Evolutionary conservation across 306 rosid genomes (phyloP).

Genomic region (Casuarina cunninghamiana): DNA sequence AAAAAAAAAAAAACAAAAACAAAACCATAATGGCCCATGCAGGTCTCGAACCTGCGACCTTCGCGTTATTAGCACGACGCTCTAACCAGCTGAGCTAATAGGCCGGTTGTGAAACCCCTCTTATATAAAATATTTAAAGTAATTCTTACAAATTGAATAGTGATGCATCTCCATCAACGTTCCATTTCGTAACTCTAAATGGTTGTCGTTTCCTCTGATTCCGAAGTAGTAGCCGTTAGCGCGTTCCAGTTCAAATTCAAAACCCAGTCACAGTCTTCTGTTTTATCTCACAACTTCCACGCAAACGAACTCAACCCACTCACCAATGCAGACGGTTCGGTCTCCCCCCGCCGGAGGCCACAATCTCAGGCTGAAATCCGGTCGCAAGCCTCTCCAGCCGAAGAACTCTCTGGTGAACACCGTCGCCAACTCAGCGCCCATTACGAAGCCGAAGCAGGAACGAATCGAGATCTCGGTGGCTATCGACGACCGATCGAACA

Average conservation of each 20-base stretch:
- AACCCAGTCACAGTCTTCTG: constrained; percentile 10
- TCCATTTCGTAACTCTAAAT: too few species aligned
- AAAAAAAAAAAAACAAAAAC: too few species aligned
- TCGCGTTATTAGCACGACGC: constrained; percentile 11
- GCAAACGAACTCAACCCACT: neutral
- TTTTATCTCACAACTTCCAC: neutral
- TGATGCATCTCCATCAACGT: neutral
- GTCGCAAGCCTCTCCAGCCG: constrained; percentile 77
- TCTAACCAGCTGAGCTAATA: constrained; percentile 8
- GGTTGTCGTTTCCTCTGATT: neutral
- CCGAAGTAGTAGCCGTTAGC: constrained; percentile 75
- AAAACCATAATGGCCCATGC: neutral
- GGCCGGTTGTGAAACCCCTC: neutral
- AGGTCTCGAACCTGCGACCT: constrained; percentile 9
- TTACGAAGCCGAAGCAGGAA: constrained; percentile 37
- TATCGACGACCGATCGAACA: constrained; percentile 27
- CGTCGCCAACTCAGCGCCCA: constrained; percentile 12
- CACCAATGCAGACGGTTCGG: constrained; percentile 38
- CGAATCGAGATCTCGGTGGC: constrained; percentile 26
- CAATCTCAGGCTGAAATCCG: constrained; percentile 49
- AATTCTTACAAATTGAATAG: neutral
- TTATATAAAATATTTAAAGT: too few species aligned
- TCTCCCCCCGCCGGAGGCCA: constrained; percentile 35
- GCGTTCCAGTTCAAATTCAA: constrained; percentile 75
- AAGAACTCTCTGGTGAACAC: constrained; percentile 49